These are phyloP conservation scores for Solanum pennellii DNA, from an alignment of 257 asterid species.

Conservation along the genomic window DNA sequence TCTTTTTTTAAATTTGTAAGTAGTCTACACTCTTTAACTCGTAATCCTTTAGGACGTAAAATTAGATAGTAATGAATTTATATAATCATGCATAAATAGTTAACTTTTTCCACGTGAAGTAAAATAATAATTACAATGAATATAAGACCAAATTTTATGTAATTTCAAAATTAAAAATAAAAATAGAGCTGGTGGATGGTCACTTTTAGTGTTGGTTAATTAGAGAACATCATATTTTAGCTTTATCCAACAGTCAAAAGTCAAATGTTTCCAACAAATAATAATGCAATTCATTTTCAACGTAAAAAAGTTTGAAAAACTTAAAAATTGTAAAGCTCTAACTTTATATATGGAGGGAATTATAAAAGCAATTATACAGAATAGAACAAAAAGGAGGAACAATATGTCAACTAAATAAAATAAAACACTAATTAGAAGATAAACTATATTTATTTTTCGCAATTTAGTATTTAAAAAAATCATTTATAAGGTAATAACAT, in stretches of 20 bases:
- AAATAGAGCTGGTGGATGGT: background rate
- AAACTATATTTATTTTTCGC: background rate
- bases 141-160: background rate
- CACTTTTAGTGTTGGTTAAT: background rate
- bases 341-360: background rate
- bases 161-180: background rate
- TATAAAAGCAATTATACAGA: background rate
- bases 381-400: background rate
- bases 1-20: background rate
- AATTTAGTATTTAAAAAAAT: background rate
- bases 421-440: background rate
- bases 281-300: background rate
- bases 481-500: background rate
- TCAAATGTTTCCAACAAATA: background rate
- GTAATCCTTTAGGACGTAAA: background rate
- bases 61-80: background rate
- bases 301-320: background rate
- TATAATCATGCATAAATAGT: background rate
- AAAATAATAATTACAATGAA: background rate
- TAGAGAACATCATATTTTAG: background rate
- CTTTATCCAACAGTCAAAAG: slow-evolving; percentile 15
- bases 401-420: background rate
- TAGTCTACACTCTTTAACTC: background rate
- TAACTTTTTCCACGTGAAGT: background rate
- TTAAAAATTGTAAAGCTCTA: background rate